Conservation (phyloP, 2,329 filamentous ascomycete genomes). For the Drechslerella dactyloides region DNA sequence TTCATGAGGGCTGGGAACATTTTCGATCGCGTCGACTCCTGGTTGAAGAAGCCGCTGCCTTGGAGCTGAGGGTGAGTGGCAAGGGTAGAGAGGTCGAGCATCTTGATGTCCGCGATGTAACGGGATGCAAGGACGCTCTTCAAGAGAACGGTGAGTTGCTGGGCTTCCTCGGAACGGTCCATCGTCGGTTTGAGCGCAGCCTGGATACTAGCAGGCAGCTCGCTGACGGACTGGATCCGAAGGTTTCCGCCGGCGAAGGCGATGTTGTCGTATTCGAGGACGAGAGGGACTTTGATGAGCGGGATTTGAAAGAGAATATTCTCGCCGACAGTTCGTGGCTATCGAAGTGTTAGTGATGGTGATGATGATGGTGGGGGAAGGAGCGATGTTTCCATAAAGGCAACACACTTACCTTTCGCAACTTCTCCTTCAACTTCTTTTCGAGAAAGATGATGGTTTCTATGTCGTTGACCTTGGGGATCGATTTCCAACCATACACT, state of each 20-base stretch:
- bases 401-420: constrained; percentile 74
- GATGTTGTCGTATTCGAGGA: constrained; percentile 73
- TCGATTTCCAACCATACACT: constrained; percentile 54
- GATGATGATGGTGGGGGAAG: constrained; percentile 57
- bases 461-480: constrained; percentile 51
- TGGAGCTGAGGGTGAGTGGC: constrained; percentile 74
- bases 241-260: constrained; percentile 71
- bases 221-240: constrained; percentile 57
- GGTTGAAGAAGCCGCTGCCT: constrained; percentile 76
- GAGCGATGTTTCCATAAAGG: constrained; percentile 58
- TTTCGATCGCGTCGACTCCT: constrained; percentile 75
- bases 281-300: constrained; percentile 68
- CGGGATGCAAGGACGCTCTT: constrained; percentile 74
- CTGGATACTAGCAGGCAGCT: constrained; percentile 47
- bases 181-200: constrained; percentile 55
- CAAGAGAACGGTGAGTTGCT: constrained; percentile 64
- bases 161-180: constrained; percentile 46
- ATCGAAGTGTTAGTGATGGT: constrained; percentile 58
- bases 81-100: constrained; percentile 82
- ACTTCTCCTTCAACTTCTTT: constrained; percentile 62
- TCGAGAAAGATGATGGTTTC: constrained; percentile 54
- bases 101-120: constrained; percentile 73
- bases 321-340: constrained; percentile 74
- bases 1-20: constrained; percentile 92
- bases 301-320: constrained; percentile 71